A percentile compares a stretch with the other conserved stretches of the same genome.
Evolutionary conservation across 805 yeast species (phyloP).

Genomic region (Starmerella roubikii): DNA sequence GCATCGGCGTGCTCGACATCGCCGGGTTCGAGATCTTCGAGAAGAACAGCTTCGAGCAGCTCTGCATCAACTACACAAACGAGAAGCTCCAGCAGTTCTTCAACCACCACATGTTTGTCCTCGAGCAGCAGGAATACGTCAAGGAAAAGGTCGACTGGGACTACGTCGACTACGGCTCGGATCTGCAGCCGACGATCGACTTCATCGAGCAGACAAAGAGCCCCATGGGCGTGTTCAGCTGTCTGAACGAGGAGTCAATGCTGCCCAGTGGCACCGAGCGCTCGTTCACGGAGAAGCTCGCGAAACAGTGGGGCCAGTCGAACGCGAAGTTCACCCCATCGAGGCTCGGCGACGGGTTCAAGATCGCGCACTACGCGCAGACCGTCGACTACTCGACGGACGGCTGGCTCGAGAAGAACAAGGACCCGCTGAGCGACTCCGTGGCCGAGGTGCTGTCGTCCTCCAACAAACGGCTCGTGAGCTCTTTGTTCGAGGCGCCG

Average conservation of each 20-base stretch:
- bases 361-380: constrained; percentile 88
- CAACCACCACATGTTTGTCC: constrained; percentile 87
- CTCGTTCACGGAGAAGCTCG: constrained; percentile 69
- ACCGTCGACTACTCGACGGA: constrained; percentile 85
- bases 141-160: constrained; percentile 90
- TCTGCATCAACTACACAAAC: constrained; percentile 91
- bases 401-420: constrained; percentile 89
- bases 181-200: constrained; percentile 86
- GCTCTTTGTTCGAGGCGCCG: constrained; percentile 34
- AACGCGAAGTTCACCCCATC: constrained; percentile 55
- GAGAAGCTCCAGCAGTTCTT: constrained; percentile 95
- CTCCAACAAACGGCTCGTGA: constrained; percentile 46
- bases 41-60: constrained; percentile 88
- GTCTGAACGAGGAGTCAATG: constrained; percentile 88
- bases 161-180: constrained; percentile 87
- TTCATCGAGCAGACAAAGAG: constrained; percentile 55
- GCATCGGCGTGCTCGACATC: constrained; percentile 87
- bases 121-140: constrained; percentile 94
- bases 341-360: constrained; percentile 61
- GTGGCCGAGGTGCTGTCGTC: constrained; percentile 45
- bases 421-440: constrained; percentile 78
- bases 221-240: constrained; percentile 62
- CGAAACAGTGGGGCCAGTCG: constrained; percentile 44
- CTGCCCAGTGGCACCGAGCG: constrained; percentile 80
- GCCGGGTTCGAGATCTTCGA: constrained; percentile 97